Evolutionary conservation across 139 green algal species (phyloP).

Genomic region (Eudorina sp.): DNA sequence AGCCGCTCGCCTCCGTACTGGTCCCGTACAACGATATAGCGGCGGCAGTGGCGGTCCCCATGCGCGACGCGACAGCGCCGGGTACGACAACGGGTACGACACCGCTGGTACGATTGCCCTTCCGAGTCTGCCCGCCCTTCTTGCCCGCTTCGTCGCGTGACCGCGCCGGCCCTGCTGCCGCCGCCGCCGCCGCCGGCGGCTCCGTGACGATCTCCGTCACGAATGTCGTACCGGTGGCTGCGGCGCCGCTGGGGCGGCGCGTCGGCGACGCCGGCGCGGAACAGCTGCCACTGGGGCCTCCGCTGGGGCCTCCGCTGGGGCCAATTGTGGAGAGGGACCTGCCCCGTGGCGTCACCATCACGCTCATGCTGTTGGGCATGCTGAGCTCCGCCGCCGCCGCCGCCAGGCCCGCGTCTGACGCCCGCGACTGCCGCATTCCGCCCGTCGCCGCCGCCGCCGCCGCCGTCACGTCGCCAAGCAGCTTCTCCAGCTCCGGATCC

Average conservation of each 20-base stretch:
- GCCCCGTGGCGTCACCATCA: not conserved
- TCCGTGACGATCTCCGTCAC: not conserved
- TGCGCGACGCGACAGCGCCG: no score
- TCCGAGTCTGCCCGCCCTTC: no score
- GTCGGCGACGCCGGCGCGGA: conserved; percentile 19
- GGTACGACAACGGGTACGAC: no score
- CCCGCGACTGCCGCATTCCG: not conserved
- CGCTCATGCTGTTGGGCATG: not conserved
- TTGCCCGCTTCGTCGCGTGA: no score
- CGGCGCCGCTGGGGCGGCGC: not conserved
- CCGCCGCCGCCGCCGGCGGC: not conserved
- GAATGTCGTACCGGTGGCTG: not conserved
- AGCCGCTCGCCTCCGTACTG: no score
- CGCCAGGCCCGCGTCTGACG: no score
- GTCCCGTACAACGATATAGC: no score
- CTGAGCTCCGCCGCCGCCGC: not conserved
- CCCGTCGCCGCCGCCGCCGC: not conserved
- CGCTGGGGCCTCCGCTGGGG: not conserved
- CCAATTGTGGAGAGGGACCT: not conserved
- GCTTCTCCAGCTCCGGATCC: not conserved
- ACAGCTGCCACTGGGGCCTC: not conserved
- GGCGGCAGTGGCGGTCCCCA: no score
- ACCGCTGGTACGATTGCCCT: no score
- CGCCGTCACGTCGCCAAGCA: not conserved
- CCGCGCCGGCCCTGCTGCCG: no score